Conservation (phyloP, 768 basidiomycete genomes). For the Boletus fagicola region DNA sequence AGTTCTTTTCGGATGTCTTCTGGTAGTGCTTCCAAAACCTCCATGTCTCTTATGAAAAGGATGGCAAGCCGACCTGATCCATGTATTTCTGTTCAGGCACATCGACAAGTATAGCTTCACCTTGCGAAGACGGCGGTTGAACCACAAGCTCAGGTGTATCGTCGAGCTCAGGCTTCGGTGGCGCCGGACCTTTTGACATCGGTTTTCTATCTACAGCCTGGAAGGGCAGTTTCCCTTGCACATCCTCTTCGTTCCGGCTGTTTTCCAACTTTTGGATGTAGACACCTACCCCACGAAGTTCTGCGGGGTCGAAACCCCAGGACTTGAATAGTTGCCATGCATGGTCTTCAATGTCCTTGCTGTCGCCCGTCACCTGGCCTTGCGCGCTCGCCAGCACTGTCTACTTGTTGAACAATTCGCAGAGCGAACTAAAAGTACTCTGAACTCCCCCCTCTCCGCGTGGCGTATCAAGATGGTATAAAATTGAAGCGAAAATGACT, state of each 20-base stretch:
- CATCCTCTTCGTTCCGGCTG: conserved; percentile 36
- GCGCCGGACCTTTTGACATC: not conserved
- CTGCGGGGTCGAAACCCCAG: conserved; percentile 76
- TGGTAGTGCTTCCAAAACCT: conserved; percentile 69
- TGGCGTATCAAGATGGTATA: conserved; percentile 90
- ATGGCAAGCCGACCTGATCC: conserved; percentile 49
- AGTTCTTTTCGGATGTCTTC: conserved; percentile 67
- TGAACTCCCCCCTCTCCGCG: conserved; percentile 48
- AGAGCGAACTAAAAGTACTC: conserved; percentile 58
- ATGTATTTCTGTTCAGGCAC: conserved; percentile 10
- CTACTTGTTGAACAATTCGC: conserved; percentile 80
- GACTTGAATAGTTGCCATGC: conserved; percentile 73
- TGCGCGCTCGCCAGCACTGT: conserved; percentile 53
- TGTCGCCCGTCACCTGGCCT: conserved; percentile 72
- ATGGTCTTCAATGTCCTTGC: conserved; percentile 65
- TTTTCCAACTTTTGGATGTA: conserved; percentile 87
- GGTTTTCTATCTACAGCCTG: conserved; percentile 23
- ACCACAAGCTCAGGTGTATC: conserved; percentile 24
- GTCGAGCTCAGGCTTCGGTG: conserved; percentile 2
- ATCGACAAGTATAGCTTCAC: conserved; percentile 15
- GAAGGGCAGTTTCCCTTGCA: conserved; percentile 67
- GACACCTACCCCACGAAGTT: conserved; percentile 87
- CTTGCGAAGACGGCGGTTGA: conserved; percentile 36
- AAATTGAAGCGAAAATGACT: conserved; percentile 78
- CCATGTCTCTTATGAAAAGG: conserved; percentile 71